Conservation (phyloP, 106 monocot species). For the Xerophyta viscosa region DNA sequence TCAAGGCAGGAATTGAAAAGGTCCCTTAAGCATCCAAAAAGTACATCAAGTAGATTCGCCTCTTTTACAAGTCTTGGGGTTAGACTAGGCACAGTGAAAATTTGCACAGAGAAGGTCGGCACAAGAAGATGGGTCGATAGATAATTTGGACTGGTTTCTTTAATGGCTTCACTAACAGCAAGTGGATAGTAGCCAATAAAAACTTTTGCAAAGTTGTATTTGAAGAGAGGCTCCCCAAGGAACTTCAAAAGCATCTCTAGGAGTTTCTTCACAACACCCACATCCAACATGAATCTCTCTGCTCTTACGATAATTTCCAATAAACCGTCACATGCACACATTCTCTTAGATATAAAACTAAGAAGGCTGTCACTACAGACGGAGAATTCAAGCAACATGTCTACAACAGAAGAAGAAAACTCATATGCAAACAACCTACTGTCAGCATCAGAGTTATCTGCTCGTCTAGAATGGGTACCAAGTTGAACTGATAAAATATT, state of each 20-base stretch:
- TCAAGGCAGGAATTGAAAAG: slow-evolving; percentile 30
- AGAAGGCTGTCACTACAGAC: slow-evolving; percentile 68
- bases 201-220: slow-evolving; percentile 72
- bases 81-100: slow-evolving; percentile 84
- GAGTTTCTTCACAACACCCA: slow-evolving; percentile 51
- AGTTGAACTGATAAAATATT: slow-evolving; percentile 23
- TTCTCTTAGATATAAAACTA: slow-evolving; percentile 45
- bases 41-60: slow-evolving; percentile 30
- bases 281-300: slow-evolving; percentile 65
- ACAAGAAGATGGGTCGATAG: slow-evolving; percentile 41
- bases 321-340: slow-evolving; percentile 31
- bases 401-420: slow-evolving; percentile 41
- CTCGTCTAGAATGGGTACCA: slow-evolving; percentile 1
- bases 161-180: slow-evolving; percentile 36
- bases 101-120: slow-evolving; percentile 78
- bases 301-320: slow-evolving; percentile 46
- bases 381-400: slow-evolving; percentile 75
- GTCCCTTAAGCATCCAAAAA: slow-evolving; percentile 45
- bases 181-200: slow-evolving; percentile 54
- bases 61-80: slow-evolving; percentile 50
- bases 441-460: slow-evolving; percentile 1
- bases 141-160: slow-evolving; percentile 25
- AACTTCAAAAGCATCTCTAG: slow-evolving; percentile 84
- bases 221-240: slow-evolving; percentile 79
- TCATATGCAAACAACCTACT: slow-evolving; percentile 20